Evolutionary conservation across 2,329 filamentous ascomycete genomes (phyloP).

Genomic region (Nothophaeocryptopus gaeumannii): DNA sequence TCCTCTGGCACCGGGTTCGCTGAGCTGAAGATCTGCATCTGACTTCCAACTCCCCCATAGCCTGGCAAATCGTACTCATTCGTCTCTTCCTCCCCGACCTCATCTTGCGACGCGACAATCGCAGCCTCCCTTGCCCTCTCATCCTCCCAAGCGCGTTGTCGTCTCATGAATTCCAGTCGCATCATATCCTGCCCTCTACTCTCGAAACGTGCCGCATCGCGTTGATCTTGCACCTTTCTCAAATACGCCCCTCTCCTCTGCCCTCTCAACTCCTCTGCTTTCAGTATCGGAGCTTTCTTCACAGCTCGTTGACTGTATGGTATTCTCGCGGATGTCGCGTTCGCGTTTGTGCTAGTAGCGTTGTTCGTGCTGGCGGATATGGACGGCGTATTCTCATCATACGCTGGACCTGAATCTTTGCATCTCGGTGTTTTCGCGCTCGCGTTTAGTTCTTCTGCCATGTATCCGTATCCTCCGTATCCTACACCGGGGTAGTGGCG

Average conservation of each 20-base stretch:
- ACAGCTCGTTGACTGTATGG: constrained; percentile 53
- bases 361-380: no score
- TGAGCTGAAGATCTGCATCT: constrained; percentile 3
- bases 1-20: constrained; percentile 23
- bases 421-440: no score
- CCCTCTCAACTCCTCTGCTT: constrained; percentile 61
- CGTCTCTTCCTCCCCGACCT: constrained; percentile 22
- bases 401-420: no score
- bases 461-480: no score
- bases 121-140: constrained; percentile 44
- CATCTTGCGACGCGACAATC: constrained; percentile 24
- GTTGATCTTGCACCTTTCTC: constrained; percentile 50
- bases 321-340: background rate
- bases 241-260: constrained; percentile 66
- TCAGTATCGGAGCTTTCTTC: constrained; percentile 63
- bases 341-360: no score
- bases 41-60: background rate
- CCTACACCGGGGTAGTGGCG: background rate
- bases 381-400: no score
- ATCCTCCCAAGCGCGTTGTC: constrained; percentile 46
- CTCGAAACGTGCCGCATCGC: constrained; percentile 49
- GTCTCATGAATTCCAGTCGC: constrained; percentile 45
- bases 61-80: constrained; percentile 20
- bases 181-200: constrained; percentile 49
- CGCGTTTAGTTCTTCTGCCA: background rate